Conservation (phyloP, 2,329 filamentous ascomycete species). For the Rachicladosporium sp. region DNA sequence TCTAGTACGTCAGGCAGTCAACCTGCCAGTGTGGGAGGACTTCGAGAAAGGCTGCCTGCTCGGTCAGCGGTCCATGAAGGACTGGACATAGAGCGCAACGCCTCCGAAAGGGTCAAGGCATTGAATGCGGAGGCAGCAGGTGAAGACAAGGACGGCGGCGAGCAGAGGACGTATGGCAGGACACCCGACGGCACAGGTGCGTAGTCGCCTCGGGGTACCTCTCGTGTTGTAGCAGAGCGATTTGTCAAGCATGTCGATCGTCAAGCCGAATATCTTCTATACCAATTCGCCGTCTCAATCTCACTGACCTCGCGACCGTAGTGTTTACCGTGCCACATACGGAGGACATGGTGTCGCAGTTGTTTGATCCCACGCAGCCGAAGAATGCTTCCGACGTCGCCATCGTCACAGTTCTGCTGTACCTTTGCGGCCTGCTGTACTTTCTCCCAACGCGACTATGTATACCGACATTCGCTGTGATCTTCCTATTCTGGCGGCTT, state of each 20-base stretch:
- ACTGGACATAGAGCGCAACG: constrained; percentile 25
- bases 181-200: constrained; percentile 83
- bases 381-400: constrained; percentile 83
- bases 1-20: neutral
- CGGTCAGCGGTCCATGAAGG: constrained; percentile 20
- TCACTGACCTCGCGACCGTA: constrained; percentile 30
- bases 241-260: no score
- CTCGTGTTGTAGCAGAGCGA: neutral
- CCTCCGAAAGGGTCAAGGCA: constrained; percentile 36
- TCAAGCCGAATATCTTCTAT: no score
- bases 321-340: constrained; percentile 93
- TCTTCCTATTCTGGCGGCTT: constrained; percentile 86
- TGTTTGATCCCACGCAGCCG: constrained; percentile 84
- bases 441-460: constrained; percentile 56
- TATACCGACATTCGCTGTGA: constrained; percentile 63
- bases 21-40: constrained; percentile 16
- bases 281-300: neutral
- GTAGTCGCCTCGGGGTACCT: constrained; percentile 24
- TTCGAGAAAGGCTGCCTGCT: constrained; percentile 35
- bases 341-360: constrained; percentile 97
- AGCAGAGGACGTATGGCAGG: constrained; percentile 75
- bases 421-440: constrained; percentile 64
- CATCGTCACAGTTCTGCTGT: constrained; percentile 65
- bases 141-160: constrained; percentile 36
- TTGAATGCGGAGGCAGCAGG: constrained; percentile 39